Evolutionary conservation across 257 asterid species (phyloP).

Genomic region (Solanum peruvianum): DNA sequence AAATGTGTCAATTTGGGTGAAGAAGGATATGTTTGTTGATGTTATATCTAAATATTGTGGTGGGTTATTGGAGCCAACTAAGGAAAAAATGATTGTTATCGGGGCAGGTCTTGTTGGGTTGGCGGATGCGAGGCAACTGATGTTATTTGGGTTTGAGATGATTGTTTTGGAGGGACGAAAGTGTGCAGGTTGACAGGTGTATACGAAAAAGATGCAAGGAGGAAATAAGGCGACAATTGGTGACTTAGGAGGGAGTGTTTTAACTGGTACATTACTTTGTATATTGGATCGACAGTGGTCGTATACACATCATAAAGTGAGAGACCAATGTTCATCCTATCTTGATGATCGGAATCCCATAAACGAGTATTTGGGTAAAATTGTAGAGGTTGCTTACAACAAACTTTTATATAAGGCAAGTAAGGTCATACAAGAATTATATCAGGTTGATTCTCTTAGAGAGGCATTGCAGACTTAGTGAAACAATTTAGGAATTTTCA

Average conservation of each 20-base stretch:
- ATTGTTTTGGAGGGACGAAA: conserved; percentile 72
- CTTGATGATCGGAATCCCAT: conserved; percentile 52
- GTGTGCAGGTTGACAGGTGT: conserved; percentile 89
- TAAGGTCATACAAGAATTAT: conserved; percentile 41
- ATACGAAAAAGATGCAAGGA: conserved; percentile 54
- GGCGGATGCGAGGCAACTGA: too few species aligned
- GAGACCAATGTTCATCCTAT: conserved; percentile 59
- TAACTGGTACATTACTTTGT: conserved; percentile 38
- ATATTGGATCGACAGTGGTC: background rate
- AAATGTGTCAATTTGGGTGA: too few species aligned
- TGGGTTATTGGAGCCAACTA: too few species aligned
- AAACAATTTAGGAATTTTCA: too few species aligned
- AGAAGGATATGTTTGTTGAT: too few species aligned
- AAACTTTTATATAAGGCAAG: conserved; percentile 60
- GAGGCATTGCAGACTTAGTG: background rate
- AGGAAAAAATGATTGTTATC: too few species aligned
- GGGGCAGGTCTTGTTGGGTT: too few species aligned
- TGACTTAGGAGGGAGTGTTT: conserved; percentile 43
- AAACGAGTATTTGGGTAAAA: conserved; percentile 48
- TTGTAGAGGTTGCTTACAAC: conserved; percentile 62
- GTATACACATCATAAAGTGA: too few species aligned
- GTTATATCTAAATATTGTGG: too few species aligned
- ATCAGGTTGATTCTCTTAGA: too few species aligned
- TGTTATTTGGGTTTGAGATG: conserved; percentile 15
- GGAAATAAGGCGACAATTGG: conserved; percentile 17